phyloP scores from a whole-genome alignment of 352 stramenopile genomes.

The Elongisporangium prolatum region DNA sequence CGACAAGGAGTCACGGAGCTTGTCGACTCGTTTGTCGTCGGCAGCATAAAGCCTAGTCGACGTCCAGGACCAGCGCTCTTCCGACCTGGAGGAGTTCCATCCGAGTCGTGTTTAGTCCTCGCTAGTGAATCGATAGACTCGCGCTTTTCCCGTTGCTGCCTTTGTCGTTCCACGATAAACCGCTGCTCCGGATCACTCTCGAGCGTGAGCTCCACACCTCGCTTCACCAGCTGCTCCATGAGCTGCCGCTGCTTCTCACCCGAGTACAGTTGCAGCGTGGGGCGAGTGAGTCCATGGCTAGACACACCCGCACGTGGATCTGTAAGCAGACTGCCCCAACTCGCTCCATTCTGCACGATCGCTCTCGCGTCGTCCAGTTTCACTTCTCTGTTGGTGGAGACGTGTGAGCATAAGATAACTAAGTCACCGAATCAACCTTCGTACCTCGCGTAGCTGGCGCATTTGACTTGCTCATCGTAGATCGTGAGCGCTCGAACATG shows the following conservation, averaged over 20 bases:
- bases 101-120: not conserved
- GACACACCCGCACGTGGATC: constrained; percentile 9
- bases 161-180: constrained; percentile 40
- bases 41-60: constrained; percentile 6
- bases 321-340: constrained; percentile 22
- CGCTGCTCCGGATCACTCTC: constrained; percentile 59
- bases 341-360: constrained; percentile 58
- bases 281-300: constrained; percentile 5
- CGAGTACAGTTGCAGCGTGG: constrained; percentile 42
- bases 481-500: constrained; percentile 34
- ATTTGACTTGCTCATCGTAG: constrained; percentile 47
- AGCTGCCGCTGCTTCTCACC: constrained; percentile 14
- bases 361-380: constrained; percentile 63
- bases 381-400: constrained; percentile 27
- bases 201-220: constrained; percentile 62
- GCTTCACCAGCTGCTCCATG: constrained; percentile 59
- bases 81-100: not conserved
- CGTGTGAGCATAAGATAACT: not conserved
- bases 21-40: constrained; percentile 2
- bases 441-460: constrained; percentile 46
- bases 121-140: constrained; percentile 8
- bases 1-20: not conserved
- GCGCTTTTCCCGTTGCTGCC: constrained; percentile 19
- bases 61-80: not conserved
- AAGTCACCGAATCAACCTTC: constrained; percentile 1